Base-by-base conservation (phyloP, 2,329 filamentous ascomycete genomes). In the Uncinocarpus reesii region DNA sequence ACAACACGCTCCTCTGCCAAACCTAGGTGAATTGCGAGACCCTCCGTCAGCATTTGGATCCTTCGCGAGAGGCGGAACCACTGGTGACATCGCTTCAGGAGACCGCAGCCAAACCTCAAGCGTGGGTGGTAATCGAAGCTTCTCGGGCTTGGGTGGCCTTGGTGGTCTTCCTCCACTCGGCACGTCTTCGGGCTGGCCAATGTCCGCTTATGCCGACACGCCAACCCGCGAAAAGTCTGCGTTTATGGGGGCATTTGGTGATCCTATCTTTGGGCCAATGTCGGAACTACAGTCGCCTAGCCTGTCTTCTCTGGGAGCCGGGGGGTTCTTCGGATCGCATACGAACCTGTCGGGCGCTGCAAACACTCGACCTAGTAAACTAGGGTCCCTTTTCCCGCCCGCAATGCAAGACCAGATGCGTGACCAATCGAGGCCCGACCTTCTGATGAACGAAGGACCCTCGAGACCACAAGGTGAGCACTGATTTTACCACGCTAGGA, bases 21-120 rank as follows among this genome's bases (percentile, higher is more conserved):
- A 72, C 10, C 65, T 79, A 47, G 72, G 71, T 47, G 73, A 73
- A 31, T 70, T 80, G 43, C 68, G 71, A 13, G 71, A 77, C 55
- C 69, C 57, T 52, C 66, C 55, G 62, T 70, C 55, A 60, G 70
- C 60, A 11, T 84, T 84, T 58, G 77, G 77, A 46, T 55, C 71
- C 66, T 54, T 76, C 72, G 53, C 73, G 49, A 62, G 74, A 15
- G 81, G 74, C 65, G 75, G 60, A 56, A 71, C 69, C 56, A 71
- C 66, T 49, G 76, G 78, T 52, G 76, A 77, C 54, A 64, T 70
- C 31, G 70, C 73, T 49, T 81, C 83, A 4, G 86, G 88, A 56
- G 90, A 96, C 62, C 83, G 90, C 16, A 95, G 89, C 62, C 88
- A 95, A 65, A 95, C 86, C 0, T 95, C 89, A 0, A 95, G 89